Conservation (phyloP, 306 rosid genomes). For the Begonia masoniana region DNA sequence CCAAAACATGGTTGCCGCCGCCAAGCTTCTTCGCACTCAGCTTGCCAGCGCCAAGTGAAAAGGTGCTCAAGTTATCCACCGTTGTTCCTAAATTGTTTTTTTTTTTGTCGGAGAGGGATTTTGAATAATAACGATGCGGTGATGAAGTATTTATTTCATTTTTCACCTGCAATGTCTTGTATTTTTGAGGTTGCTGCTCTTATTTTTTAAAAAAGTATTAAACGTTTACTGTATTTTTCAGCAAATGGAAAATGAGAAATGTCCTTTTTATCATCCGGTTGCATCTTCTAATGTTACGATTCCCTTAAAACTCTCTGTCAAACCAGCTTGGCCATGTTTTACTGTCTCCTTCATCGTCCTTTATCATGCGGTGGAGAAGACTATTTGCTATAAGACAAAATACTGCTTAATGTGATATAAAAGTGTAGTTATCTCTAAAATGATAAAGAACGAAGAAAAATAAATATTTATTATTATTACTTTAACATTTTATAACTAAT, state of each 20-base stretch:
- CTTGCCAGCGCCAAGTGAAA: constrained; percentile 60
- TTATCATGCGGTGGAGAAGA: too few relatives aligned
- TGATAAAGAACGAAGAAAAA: too few relatives aligned
- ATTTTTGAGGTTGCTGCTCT: background rate
- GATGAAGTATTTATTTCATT: constrained; percentile 2
- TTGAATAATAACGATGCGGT: constrained; percentile 33
- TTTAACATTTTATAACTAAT: too few relatives aligned
- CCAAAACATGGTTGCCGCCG: constrained; percentile 65
- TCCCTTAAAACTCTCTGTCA: too few relatives aligned
- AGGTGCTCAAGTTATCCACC: background rate
- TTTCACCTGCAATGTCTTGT: background rate
- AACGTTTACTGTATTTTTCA: background rate
- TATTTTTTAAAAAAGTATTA: background rate
- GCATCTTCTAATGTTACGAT: background rate
- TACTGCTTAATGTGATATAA: too few relatives aligned
- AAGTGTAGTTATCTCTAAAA: too few relatives aligned
- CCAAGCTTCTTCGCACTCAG: constrained; percentile 67
- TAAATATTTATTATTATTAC: too few relatives aligned
- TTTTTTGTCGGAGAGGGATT: background rate
- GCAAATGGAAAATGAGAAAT: background rate
- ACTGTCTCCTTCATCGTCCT: too few relatives aligned
- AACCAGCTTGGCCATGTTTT: too few relatives aligned
- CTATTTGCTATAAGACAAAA: too few relatives aligned
- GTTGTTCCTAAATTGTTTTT: too few relatives aligned
- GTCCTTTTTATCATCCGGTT: background rate